These are phyloP conservation scores for Orbilia blumenaviensis DNA, from an alignment of 2,329 filamentous ascomycete genomes.

Conservation along the genomic window DNA sequence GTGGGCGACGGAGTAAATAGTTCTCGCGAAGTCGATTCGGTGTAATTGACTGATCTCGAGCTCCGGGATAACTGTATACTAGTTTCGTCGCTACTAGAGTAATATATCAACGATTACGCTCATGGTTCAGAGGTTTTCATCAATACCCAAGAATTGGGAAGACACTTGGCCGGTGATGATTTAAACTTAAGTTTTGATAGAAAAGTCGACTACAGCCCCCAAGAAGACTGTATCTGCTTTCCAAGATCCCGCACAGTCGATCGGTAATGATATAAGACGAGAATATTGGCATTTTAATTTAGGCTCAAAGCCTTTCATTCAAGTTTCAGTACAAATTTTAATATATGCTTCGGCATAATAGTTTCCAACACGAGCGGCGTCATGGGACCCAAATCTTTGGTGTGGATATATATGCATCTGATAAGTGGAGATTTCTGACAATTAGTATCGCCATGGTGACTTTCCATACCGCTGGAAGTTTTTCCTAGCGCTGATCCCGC, in stretches of 20 bases:
- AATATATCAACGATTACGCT: too few relatives aligned
- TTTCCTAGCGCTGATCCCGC: not conserved
- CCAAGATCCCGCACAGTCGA: not conserved
- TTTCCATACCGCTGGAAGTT: slow-evolving; percentile 23
- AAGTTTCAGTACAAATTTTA: too few relatives aligned
- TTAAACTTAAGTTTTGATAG: not conserved
- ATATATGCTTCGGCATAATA: slow-evolving; percentile 7
- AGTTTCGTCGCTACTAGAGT: too few relatives aligned
- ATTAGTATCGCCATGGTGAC: not conserved
- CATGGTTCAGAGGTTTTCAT: too few relatives aligned
- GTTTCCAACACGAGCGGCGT: not conserved
- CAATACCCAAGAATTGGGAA: too few relatives aligned
- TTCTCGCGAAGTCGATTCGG: too few relatives aligned
- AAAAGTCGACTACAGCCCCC: not conserved
- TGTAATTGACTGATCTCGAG: too few relatives aligned
- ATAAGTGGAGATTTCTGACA: slow-evolving; percentile 22
- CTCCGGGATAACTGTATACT: too few relatives aligned
- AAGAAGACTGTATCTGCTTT: too few relatives aligned
- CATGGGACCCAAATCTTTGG: not conserved
- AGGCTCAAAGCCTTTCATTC: too few relatives aligned
- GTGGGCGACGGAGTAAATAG: too few relatives aligned
- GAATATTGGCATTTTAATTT: slow-evolving; percentile 21
- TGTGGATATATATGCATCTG: not conserved
- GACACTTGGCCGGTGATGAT: not conserved
- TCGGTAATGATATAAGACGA: slow-evolving; percentile 21